Evolutionary conservation across 495 filamentous ascomycete species (phyloP).

Genomic region (Neurospora tetraspora): DNA sequence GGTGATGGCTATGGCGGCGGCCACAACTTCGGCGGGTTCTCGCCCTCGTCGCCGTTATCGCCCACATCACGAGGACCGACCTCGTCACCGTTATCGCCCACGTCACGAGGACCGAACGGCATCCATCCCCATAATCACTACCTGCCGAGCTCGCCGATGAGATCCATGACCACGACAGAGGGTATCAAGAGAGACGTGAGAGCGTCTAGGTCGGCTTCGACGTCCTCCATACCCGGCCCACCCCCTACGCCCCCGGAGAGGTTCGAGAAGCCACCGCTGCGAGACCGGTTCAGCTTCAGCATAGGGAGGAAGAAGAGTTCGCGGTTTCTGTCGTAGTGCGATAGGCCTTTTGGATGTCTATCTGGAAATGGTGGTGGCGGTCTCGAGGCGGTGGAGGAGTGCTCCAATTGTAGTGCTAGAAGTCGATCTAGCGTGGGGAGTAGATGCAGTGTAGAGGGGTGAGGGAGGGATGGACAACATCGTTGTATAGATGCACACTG

Average conservation of each 20-base stretch:
- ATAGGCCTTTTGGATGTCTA: background rate
- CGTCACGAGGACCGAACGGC: background rate
- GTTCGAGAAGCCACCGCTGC: constrained; percentile 19
- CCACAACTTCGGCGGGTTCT: background rate
- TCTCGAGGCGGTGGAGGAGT: background rate
- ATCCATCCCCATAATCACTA: background rate
- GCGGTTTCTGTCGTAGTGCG: constrained; percentile 25
- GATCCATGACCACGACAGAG: constrained; percentile 6
- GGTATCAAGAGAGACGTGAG: background rate
- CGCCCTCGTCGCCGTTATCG: background rate
- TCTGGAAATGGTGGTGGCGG: background rate
- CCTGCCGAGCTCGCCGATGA: constrained; percentile 5
- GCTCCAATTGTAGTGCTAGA: background rate
- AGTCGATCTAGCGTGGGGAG: background rate
- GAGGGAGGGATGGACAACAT: background rate
- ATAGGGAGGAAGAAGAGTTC: constrained; percentile 52
- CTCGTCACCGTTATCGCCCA: background rate
- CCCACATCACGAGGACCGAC: background rate
- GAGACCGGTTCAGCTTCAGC: constrained; percentile 47
- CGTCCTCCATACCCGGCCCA: background rate
- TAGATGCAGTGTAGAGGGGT: background rate
- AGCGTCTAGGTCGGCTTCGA: background rate
- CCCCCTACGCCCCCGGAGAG: background rate
- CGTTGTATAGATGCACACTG: background rate
- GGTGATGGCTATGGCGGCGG: background rate